These are phyloP conservation scores for Candida buenavistaensis DNA, from an alignment of 1,139 yeast species.

Conservation along the genomic window DNA sequence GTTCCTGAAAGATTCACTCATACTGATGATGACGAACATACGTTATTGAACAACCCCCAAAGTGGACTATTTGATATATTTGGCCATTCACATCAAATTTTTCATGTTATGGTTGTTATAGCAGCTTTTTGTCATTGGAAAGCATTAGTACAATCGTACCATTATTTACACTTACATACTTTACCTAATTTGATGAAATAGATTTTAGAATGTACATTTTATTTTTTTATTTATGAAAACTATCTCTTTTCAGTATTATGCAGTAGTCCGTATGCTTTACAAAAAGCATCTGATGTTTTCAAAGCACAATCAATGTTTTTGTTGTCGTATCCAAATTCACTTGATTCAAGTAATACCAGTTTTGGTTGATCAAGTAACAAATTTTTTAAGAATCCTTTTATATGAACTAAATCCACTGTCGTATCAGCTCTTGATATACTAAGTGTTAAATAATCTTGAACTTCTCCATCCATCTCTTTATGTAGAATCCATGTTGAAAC, in stretches of 20 bases:
- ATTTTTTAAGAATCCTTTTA: constrained; percentile 28
- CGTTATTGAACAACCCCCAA: constrained; percentile 16
- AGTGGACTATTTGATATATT: constrained; percentile 57
- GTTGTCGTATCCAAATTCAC: constrained; percentile 18
- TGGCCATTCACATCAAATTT: constrained; percentile 89
- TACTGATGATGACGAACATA: constrained; percentile 37
- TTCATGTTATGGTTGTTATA: constrained; percentile 76
- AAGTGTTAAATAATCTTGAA: constrained; percentile 31
- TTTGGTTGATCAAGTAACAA: constrained; percentile 13
- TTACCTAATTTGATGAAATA: too few species aligned
- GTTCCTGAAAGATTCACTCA: constrained; percentile 75
- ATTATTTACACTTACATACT: constrained; percentile 40
- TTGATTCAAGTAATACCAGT: constrained; percentile 14
- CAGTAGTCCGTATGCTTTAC: constrained; percentile 19
- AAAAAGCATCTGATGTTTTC: constrained; percentile 24
- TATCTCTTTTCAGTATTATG: not conserved
- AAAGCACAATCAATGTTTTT: constrained; percentile 36
- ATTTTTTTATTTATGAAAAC: not conserved
- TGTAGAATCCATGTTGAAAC: constrained; percentile 29
- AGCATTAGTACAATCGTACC: constrained; percentile 64
- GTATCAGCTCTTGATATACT: constrained; percentile 31
- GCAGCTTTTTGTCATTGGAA: constrained; percentile 79
- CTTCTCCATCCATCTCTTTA: constrained; percentile 10
- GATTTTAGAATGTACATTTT: too few species aligned
- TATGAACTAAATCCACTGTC: constrained; percentile 29